Percentiles rank a stretch among this genome's conserved stretches.
Evolutionary conservation across 345 rosid genomes (phyloP).

Genomic region (Eucalyptus sp.): DNA sequence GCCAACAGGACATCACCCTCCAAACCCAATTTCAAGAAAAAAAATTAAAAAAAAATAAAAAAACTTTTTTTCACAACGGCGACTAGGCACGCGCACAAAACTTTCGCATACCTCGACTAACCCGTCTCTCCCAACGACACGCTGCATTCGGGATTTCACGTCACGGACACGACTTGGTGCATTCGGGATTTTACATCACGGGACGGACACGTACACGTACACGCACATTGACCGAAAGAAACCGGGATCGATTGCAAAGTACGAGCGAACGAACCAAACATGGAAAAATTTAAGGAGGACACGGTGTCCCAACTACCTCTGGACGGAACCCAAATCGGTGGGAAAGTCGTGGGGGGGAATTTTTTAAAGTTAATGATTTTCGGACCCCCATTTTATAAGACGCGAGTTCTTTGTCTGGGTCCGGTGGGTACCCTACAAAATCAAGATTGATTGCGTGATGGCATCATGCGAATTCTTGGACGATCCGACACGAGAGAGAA

Average conservation of each 20-base stretch:
- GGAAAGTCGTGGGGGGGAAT: neutral
- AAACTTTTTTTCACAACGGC: neutral
- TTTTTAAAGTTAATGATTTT: neutral
- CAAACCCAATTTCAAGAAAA: neutral
- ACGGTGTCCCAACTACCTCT: neutral
- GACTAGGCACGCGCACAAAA: neutral
- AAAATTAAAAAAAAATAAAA: accelerated
- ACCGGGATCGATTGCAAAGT: neutral
- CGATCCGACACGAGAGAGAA: neutral
- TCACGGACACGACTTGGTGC: neutral
- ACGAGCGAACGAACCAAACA: neutral
- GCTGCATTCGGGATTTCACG: too few relatives aligned
- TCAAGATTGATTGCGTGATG: neutral
- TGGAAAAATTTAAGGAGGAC: neutral
- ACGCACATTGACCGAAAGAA: neutral
- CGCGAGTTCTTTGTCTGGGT: neutral
- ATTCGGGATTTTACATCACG: neutral
- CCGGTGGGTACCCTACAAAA: neutral
- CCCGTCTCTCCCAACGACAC: neutral
- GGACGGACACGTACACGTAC: neutral
- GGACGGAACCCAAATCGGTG: neutral
- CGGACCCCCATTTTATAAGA: neutral
- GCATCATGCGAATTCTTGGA: neutral
- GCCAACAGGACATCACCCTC: neutral
- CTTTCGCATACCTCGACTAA: neutral